Base-by-base conservation (phyloP, 257 asterid species). In the Solanum chilense region DNA sequence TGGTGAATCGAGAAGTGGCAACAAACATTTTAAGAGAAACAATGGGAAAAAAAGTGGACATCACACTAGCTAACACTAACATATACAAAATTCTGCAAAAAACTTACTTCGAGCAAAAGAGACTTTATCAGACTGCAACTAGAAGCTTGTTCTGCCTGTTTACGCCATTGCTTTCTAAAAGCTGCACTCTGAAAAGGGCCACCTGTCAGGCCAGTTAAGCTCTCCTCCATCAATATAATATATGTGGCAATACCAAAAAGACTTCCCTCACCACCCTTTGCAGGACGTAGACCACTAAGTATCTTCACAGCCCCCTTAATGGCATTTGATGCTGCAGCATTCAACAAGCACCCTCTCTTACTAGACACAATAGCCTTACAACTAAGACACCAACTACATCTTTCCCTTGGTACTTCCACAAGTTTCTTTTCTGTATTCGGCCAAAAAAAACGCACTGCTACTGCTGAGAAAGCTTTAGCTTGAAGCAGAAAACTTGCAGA, bases 361-460 rank as follows among this genome's bases (percentile, higher is more conserved):
- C 98, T 96, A 58, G 90, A 60, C 35, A 91, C 94, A 77, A 89
- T 60, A 87, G 97, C 94, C 90, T 92, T 93, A 89, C 99, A 96
- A 82, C 92, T 88, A 92, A 94, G 87, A 90, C 98, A 96, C 99
- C 98, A 96, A 89, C 98, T 91, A 88, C 99, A 96, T 91, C 98
- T 93, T 92, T 96, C 99, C 91, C 98, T 91, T 45, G 98, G 97
- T 84, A 93, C 93, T 87, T 95, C 99, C 64, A 92, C 88, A 35
- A 96, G 94, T 89, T 92, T 95, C 91, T 90, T 95, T 87, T 94
- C 99, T 29, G 89, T 88, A 91, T 91, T 91, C 42, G 99, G 99
- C 99, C 99, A 96, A 93, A 93, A 91, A 92, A 96, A 96, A 9
- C 93, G 93, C 49, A 84, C 70, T 25, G 97, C 94, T 64, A 90